Percentiles rank a stretch among this genome's conserved stretches.
phyloP scores from a whole-genome alignment of 2,329 filamentous ascomycete species.

The Bretziella fagacearum region DNA sequence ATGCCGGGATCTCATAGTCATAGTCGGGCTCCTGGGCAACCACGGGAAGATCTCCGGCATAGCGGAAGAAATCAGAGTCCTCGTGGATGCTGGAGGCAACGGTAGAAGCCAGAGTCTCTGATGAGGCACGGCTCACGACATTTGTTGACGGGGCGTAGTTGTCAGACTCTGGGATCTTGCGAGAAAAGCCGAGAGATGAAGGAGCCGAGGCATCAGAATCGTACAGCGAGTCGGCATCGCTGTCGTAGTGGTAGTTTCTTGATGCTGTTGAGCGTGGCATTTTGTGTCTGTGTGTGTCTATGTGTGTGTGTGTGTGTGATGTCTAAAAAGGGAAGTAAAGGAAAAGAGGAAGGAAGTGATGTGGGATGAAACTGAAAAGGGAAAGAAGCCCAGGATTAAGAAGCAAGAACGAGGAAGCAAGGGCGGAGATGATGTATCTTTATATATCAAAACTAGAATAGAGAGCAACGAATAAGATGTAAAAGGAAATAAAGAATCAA shows the following conservation, averaged over 20 bases:
- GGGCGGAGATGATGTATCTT: neutral
- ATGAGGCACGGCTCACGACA: conserved; percentile 40
- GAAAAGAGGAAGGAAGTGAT: neutral
- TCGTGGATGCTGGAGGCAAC: conserved; percentile 37
- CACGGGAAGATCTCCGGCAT: neutral
- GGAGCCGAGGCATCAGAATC: conserved; percentile 3
- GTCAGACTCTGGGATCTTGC: neutral
- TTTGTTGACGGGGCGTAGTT: conserved; percentile 27
- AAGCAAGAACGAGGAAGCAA: neutral
- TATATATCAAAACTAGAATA: neutral
- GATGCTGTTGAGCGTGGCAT: neutral
- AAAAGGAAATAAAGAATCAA: too few relatives aligned
- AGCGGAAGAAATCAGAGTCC: neutral
- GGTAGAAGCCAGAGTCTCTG: conserved; percentile 67
- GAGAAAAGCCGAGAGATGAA: neutral
- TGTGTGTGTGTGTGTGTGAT: neutral
- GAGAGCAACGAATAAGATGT: neutral
- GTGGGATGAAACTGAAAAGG: neutral
- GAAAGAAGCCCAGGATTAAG: neutral
- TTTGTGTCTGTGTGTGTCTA: neutral
- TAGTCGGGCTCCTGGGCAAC: conserved; percentile 18
- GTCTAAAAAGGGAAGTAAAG: neutral
- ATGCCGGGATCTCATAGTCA: conserved; percentile 28
- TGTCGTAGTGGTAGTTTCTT: conserved; percentile 13
- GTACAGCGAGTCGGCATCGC: conserved; percentile 16